A percentile compares a stretch with the other conserved stretches of the same genome.
Conservation (phyloP, 257 asterid species). For the Fraxinus cuspidata region DNA sequence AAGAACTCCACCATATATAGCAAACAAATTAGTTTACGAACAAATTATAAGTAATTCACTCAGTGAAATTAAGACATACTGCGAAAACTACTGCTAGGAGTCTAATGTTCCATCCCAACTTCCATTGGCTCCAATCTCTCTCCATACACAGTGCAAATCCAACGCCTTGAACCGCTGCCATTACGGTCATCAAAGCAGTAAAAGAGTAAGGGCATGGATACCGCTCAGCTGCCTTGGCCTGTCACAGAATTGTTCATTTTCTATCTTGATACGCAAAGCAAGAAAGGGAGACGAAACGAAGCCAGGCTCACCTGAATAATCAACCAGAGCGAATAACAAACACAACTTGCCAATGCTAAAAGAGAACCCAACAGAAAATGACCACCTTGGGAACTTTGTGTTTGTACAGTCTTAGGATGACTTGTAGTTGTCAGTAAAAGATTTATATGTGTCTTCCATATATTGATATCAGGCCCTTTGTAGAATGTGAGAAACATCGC, state of each 20-base stretch:
- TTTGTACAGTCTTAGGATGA: constrained; percentile 13
- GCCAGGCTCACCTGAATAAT: constrained; percentile 55
- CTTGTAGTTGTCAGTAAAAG: constrained; percentile 38
- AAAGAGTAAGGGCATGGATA: constrained; percentile 66
- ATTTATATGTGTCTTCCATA: constrained; percentile 55
- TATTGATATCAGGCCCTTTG: constrained; percentile 55
- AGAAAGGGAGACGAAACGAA: background rate
- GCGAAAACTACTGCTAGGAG: constrained; percentile 45
- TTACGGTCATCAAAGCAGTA: constrained; percentile 52
- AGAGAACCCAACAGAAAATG: constrained; percentile 44
- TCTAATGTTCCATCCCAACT: constrained; percentile 57
- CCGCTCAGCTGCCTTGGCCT: constrained; percentile 51
- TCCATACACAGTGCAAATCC: constrained; percentile 43
- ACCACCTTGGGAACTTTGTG: constrained; percentile 8
- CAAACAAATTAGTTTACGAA: background rate
- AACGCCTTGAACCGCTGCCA: constrained; percentile 46
- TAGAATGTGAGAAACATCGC: constrained; percentile 83
- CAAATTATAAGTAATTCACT: background rate
- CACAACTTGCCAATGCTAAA: constrained; percentile 47
- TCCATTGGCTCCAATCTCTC: constrained; percentile 64
- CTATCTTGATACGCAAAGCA: background rate
- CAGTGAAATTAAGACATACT: constrained; percentile 30
- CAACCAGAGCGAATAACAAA: constrained; percentile 57
- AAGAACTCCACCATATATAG: background rate
- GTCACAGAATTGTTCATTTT: background rate